These are phyloP conservation scores for Globisporangium spinosum DNA, from an alignment of 352 stramenopile genomes.

Conservation along the genomic window DNA sequence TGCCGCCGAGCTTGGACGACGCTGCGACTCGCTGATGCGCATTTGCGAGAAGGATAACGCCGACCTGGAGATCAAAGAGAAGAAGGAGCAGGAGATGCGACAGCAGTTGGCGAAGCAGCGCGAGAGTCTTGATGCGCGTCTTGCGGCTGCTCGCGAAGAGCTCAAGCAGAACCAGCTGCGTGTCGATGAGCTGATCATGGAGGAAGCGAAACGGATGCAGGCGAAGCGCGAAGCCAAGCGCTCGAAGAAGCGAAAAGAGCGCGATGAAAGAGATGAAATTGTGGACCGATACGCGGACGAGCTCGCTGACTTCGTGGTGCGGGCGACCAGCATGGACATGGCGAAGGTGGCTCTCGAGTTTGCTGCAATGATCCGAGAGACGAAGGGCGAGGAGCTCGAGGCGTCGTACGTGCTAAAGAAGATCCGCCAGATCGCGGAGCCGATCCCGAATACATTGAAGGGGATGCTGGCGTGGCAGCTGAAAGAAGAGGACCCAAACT, in stretches of 20 bases:
- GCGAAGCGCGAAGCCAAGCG: constrained; percentile 75
- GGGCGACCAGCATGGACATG: constrained; percentile 52
- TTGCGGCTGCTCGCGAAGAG: constrained; percentile 61
- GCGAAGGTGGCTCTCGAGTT: constrained; percentile 72
- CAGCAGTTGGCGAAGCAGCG: constrained; percentile 62
- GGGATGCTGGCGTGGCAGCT: constrained; percentile 45
- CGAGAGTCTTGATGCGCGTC: constrained; percentile 58
- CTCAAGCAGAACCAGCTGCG: constrained; percentile 71
- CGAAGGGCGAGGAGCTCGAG: constrained; percentile 40
- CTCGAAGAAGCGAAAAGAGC: constrained; percentile 74
- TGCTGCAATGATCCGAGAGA: constrained; percentile 43
- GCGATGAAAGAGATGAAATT: constrained; percentile 60
- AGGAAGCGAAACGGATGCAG: constrained; percentile 85
- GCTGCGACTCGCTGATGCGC: constrained; percentile 93
- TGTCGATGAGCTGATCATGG: constrained; percentile 88
- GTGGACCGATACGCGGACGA: constrained; percentile 56
- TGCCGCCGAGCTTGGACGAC: constrained; percentile 93
- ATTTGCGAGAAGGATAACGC: constrained; percentile 94
- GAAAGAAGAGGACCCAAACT: constrained; percentile 36
- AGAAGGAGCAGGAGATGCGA: constrained; percentile 68
- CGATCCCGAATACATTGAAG: constrained; percentile 45
- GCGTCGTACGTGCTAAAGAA: constrained; percentile 69
- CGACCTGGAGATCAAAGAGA: constrained; percentile 71
- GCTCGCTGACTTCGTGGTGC: constrained; percentile 56
- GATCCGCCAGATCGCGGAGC: constrained; percentile 60